A percentile compares a stretch with the other conserved stretches of the same genome.
Conservation (phyloP, 148 eudicot genomes). For the Nepenthes gracilis region DNA sequence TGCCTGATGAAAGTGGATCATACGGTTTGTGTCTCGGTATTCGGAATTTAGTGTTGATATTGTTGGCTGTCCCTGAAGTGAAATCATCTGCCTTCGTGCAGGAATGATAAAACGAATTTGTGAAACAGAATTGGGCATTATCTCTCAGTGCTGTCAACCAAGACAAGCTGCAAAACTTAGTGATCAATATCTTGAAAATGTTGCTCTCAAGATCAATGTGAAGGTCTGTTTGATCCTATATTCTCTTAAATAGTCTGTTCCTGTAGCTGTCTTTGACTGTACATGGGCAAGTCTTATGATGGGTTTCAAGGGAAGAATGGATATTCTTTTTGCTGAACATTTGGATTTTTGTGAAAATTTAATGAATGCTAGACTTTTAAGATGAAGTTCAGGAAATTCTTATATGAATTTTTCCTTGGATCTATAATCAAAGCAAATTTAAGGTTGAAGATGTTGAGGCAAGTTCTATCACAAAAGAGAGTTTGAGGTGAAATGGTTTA, state of each 20-base stretch:
- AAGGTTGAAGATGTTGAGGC: too few relatives aligned
- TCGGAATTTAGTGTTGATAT: neutral
- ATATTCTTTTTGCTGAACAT: too few relatives aligned
- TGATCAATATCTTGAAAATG: conserved; percentile 73
- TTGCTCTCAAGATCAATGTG: conserved; percentile 74
- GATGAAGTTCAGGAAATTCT: too few relatives aligned
- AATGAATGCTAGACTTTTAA: too few relatives aligned
- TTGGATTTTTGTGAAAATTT: too few relatives aligned
- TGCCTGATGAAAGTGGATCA: conserved; percentile 52
- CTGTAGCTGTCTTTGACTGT: neutral
- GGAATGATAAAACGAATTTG: conserved; percentile 70
- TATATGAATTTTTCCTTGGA: too few relatives aligned
- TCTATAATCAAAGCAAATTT: too few relatives aligned
- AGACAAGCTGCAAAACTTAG: conserved; percentile 18
- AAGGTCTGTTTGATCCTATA: conserved; percentile 34
- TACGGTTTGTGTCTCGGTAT: conserved; percentile 37
- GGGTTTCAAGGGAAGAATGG: too few relatives aligned
- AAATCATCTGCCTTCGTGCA: conserved; percentile 5
- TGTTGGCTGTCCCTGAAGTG: neutral
- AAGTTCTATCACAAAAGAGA: too few relatives aligned
- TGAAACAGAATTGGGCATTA: conserved; percentile 77
- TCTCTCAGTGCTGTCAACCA: conserved; percentile 83
- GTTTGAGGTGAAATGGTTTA: too few relatives aligned
- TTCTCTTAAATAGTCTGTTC: neutral
- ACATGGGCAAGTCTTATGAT: neutral